phyloP scores from a whole-genome alignment of 257 asterid species.

The Eucommia ulmoides region DNA sequence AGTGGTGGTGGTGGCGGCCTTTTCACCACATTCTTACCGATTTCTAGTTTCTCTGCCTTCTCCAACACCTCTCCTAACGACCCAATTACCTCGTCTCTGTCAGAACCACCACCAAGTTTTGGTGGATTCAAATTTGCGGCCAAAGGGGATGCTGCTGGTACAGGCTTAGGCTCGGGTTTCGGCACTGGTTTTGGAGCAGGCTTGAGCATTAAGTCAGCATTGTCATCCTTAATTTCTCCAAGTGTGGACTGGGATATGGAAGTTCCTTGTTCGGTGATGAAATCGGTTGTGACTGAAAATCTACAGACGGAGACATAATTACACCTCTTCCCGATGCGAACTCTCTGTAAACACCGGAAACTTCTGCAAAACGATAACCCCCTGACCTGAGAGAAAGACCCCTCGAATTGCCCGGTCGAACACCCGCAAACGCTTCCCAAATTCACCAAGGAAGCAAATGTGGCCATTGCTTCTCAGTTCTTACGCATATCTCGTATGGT shows the following conservation, averaged over 20 bases:
- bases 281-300: slow-evolving; percentile 68
- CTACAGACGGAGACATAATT: slow-evolving; percentile 72
- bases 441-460: slow-evolving; percentile 83
- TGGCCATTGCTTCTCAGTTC: slow-evolving; percentile 71
- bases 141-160: slow-evolving; percentile 31
- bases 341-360: slow-evolving; percentile 35
- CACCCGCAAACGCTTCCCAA: slow-evolving; percentile 72
- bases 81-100: slow-evolving; percentile 51
- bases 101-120: slow-evolving; percentile 21
- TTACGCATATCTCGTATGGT: too few relatives aligned
- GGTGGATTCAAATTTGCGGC: slow-evolving; percentile 27
- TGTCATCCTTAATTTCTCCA: slow-evolving; percentile 34
- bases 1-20: slow-evolving; percentile 30
- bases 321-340: slow-evolving; percentile 52
- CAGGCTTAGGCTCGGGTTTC: slow-evolving; percentile 41
- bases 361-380: slow-evolving; percentile 36
- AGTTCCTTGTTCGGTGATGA: slow-evolving; percentile 60
- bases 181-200: slow-evolving; percentile 80
- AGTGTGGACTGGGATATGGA: slow-evolving; percentile 64
- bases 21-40: slow-evolving; percentile 33
- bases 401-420: slow-evolving; percentile 66
- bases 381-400: slow-evolving; percentile 55
- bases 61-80: slow-evolving; percentile 82
- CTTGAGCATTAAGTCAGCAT: slow-evolving; percentile 49
- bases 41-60: slow-evolving; percentile 82